Base-by-base conservation (phyloP, 768 basidiomycete species). In the Tremella yokohamensis region DNA sequence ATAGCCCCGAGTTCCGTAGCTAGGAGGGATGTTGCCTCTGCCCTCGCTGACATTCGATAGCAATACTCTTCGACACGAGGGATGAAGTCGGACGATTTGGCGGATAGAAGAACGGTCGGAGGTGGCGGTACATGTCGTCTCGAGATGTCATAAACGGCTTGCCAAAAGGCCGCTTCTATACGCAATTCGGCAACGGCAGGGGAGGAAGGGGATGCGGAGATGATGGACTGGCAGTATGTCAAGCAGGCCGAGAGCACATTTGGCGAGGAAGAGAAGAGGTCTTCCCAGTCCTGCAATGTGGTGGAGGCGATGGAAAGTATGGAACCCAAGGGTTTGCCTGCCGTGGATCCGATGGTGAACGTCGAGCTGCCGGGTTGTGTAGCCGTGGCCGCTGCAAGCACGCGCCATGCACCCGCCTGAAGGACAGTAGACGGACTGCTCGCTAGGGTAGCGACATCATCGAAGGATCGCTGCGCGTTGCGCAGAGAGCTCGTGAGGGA, bases 321-420 rank as follows among this genome's bases (percentile, higher is more conserved):
- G 6, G 87, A 88, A 58, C 84, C 62, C 4, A 51, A 37, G 8
- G 71, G 78, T 66, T 81, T 82, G 38, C 55, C 61, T 54, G 75
- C 63, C 20, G 66, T 60, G 22, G 54, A 56, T 13, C 57, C 69
- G 34, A 64, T 71, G 85, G 24, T 96, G 79, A 54, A 84, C 81
- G 1, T 87, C 85, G 69, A 66, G 3, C 94, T 79, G 0, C 92
- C 90, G 0, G 93, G 90, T 70, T 92, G 90, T 60, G 86, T 87
- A 65, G 89, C 85, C 13, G 93, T 84, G 1, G 88, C 86, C 16
- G 89, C 80, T 0, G 87, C 78, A 39, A 94, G 85, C 62, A 94
- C 87, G 61, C 82, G 83, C 92, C 93, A 97, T 4, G 89, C 84
- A 0, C 87, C 83, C 8, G 72, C 58, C n/a, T 63, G 50, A 42